Percentiles rank a stretch among this genome's conserved stretches.
Evolutionary conservation across 2,329 filamentous ascomycete genomes (phyloP).

Genomic region (Raffaelea arxii): DNA sequence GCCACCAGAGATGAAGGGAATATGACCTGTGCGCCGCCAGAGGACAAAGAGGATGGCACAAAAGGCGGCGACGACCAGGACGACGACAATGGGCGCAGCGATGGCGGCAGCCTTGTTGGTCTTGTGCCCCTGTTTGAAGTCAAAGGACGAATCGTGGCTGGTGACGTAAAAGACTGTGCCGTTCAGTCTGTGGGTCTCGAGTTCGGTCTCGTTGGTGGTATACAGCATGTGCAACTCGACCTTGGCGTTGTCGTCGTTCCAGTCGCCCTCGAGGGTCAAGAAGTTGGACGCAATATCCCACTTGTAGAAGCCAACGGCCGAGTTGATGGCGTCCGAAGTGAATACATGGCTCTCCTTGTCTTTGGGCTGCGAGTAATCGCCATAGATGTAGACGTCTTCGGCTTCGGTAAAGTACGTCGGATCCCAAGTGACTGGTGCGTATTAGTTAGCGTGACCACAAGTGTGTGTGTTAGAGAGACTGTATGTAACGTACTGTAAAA

Average conservation of each 20-base stretch:
- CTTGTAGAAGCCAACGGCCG: conserved; percentile 19
- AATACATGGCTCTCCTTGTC: conserved; percentile 12
- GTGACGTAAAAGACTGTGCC: conserved; percentile 20
- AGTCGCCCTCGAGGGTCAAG: conserved; percentile 8
- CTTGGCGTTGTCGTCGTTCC: conserved; percentile 7
- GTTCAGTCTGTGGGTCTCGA: conserved; percentile 5
- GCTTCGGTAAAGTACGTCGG: conserved; percentile 15
- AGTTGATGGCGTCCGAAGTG: conserved; percentile 11
- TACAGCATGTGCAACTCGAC: conserved; percentile 16
- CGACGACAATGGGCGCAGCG: conserved; percentile 20
- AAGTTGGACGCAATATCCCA: conserved; percentile 12
- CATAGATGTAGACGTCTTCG: conserved; percentile 13
- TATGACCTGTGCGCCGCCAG: conserved; percentile 15
- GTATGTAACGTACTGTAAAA: conserved; percentile 21
- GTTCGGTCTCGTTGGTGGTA: conserved; percentile 11
- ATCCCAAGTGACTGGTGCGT: conserved; percentile 23
- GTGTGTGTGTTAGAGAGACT: not conserved
- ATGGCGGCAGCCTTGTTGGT: conserved; percentile 16
- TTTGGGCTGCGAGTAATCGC: conserved; percentile 10
- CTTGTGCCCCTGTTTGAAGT: too few species aligned
- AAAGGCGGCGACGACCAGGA: conserved; percentile 12
- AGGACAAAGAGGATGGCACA: conserved; percentile 15
- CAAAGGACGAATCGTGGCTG: conserved; percentile 7
- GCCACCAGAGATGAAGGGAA: conserved; percentile 14
- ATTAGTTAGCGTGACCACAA: not conserved